These are phyloP conservation scores for Capsaspora owczarzaki DNA, from an alignment of 78 protist genomes.

Conservation along the genomic window DNA sequence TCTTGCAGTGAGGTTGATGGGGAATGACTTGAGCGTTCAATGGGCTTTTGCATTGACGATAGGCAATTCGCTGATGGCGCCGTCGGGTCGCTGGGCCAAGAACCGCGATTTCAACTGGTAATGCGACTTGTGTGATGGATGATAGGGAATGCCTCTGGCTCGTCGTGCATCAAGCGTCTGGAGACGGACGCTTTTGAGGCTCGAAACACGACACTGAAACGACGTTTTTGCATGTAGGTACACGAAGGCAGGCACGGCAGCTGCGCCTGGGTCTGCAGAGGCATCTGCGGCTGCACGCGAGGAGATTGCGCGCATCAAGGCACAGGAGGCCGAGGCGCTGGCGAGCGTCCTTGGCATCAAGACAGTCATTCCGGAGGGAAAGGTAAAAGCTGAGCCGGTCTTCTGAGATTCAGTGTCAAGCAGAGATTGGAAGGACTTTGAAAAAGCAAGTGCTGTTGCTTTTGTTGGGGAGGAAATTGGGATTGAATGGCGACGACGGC, in stretches of 20 bases:
- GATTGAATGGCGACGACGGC: too few relatives aligned
- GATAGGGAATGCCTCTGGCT: too few relatives aligned
- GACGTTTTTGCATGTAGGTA: neutral
- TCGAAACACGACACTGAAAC: neutral
- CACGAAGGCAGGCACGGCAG: neutral
- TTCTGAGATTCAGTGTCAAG: too few relatives aligned
- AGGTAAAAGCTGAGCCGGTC: too few relatives aligned
- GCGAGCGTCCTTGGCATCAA: neutral
- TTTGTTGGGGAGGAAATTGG: too few relatives aligned
- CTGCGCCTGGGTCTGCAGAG: neutral
- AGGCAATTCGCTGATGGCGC: neutral
- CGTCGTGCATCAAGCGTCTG: neutral
- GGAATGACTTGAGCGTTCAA: neutral
- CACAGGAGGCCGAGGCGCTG: neutral
- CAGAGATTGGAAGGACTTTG: too few relatives aligned
- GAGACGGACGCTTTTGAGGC: neutral
- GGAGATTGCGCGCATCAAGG: neutral
- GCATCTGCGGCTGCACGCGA: too few relatives aligned
- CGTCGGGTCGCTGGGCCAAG: slow-evolving; percentile 3
- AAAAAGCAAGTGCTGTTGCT: too few relatives aligned
- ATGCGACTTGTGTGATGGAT: neutral
- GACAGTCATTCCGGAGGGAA: too few relatives aligned
- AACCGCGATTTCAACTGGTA: neutral
- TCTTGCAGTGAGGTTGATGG: neutral
- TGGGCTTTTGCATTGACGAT: neutral